Conservation (phyloP, 2,329 filamentous ascomycete genomes). For the Diaporthe destruens region DNA sequence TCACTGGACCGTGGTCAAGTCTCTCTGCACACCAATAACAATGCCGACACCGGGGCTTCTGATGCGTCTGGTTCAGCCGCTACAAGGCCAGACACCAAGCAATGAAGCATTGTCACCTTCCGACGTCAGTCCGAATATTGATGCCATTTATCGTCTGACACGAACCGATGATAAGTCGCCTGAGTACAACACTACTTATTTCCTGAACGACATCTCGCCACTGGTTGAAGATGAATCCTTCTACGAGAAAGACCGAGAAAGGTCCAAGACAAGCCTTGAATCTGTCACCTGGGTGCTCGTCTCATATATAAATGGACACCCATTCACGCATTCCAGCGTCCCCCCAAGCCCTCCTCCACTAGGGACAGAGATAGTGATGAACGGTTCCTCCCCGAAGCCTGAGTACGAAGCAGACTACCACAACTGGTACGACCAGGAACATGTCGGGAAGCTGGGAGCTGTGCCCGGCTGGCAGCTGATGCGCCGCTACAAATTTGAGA, state of each 20-base stretch:
- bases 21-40: neutral
- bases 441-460: neutral
- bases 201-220: neutral
- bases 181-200: neutral
- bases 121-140: neutral
- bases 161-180: neutral
- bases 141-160: neutral
- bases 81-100: neutral
- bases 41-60: conserved; percentile 11
- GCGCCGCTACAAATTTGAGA: conserved; percentile 6
- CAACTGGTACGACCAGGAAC: conserved; percentile 11
- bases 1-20: no score
- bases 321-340: neutral
- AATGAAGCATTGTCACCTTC: neutral
- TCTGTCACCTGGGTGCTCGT: neutral
- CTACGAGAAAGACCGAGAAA: neutral
- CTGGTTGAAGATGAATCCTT: neutral
- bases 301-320: conserved; percentile 3
- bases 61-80: neutral
- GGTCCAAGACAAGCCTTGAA: neutral
- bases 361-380: neutral
- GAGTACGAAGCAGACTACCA: conserved; percentile 5
- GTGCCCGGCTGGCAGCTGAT: conserved; percentile 7
- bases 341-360: neutral
- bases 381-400: neutral